Conservation (phyloP, 495 filamentous ascomycete species). For the Collariella sp. region DNA sequence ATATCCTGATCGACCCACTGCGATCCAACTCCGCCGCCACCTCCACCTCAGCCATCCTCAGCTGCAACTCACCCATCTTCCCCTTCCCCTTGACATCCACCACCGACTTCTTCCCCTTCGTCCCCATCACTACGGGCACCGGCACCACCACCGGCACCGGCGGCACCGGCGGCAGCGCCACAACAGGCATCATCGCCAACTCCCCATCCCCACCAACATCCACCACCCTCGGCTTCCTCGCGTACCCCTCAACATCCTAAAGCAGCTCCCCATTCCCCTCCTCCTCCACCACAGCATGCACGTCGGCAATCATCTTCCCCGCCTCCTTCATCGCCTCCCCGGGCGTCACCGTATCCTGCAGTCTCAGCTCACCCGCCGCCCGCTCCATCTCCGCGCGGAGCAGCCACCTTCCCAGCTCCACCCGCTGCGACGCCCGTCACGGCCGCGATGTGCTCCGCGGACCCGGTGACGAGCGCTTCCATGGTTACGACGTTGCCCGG, state of each 20-base stretch:
- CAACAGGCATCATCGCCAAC: constrained; percentile 34
- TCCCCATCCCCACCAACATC: constrained; percentile 85
- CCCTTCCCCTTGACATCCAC: neutral
- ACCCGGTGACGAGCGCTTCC: constrained; percentile 60
- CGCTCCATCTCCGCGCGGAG: constrained; percentile 78
- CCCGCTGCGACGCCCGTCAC: constrained; percentile 72
- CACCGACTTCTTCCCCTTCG: neutral
- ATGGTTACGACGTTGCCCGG: constrained; percentile 46
- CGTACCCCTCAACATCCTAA: constrained; percentile 81
- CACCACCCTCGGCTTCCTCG: constrained; percentile 65
- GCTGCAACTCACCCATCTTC: no score
- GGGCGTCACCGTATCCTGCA: constrained; percentile 41
- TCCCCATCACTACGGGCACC: neutral
- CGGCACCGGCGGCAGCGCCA: neutral
- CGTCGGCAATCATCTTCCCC: constrained; percentile 57
- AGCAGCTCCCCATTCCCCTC: constrained; percentile 71
- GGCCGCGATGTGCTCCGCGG: constrained; percentile 61
- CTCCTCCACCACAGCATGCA: constrained; percentile 76
- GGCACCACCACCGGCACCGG: neutral
- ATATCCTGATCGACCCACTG: constrained; percentile 15
- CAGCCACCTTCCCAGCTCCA: constrained; percentile 98
- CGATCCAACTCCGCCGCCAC: constrained; percentile 5
- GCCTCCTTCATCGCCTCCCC: constrained; percentile 40
- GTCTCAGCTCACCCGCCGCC: constrained; percentile 53
- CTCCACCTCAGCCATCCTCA: neutral